Conservation (phyloP, 2,329 filamentous ascomycete genomes). For the Botryosphaeria dothidea region DNA sequence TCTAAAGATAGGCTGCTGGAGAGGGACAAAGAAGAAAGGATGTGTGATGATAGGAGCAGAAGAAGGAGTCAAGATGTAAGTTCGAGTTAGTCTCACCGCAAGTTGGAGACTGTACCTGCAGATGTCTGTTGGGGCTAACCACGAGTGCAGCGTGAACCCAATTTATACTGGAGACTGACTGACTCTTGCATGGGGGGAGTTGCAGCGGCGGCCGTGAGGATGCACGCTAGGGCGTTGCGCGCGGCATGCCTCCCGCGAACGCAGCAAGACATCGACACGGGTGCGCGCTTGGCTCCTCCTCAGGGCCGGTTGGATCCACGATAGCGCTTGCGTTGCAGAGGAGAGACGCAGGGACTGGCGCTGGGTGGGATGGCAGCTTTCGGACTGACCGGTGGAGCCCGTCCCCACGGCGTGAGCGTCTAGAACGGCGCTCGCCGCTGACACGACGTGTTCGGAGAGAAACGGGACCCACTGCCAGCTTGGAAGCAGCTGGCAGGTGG, state of each 20-base stretch:
- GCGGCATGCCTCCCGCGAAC: not conserved
- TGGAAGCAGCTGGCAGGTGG: not conserved
- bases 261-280: constrained; percentile 3
- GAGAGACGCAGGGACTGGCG: not conserved
- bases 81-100: constrained; percentile 9
- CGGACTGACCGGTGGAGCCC: constrained; percentile 4
- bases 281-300: not conserved
- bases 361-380: not conserved
- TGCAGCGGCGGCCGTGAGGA: not conserved
- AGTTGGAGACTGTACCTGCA: constrained; percentile 15
- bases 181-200: not conserved
- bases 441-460: constrained; percentile 8
- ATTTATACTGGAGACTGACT: constrained; percentile 3
- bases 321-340: constrained; percentile 11
- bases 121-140: constrained; percentile 9
- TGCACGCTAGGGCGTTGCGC: not conserved
- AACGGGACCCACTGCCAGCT: constrained; percentile 12
- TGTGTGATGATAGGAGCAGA: constrained; percentile 10
- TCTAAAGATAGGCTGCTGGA: constrained; percentile 2
- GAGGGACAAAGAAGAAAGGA: not conserved
- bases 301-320: constrained; percentile 12
- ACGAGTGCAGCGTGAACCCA: not conserved
- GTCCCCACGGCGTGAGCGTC: constrained; percentile 10
- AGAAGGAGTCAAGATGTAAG: not conserved
- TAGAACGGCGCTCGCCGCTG: constrained; percentile 14